Percentiles rank a stretch among this genome's conserved stretches.
Conservation (phyloP, 306 rosid genomes). For the Senna siamea region DNA sequence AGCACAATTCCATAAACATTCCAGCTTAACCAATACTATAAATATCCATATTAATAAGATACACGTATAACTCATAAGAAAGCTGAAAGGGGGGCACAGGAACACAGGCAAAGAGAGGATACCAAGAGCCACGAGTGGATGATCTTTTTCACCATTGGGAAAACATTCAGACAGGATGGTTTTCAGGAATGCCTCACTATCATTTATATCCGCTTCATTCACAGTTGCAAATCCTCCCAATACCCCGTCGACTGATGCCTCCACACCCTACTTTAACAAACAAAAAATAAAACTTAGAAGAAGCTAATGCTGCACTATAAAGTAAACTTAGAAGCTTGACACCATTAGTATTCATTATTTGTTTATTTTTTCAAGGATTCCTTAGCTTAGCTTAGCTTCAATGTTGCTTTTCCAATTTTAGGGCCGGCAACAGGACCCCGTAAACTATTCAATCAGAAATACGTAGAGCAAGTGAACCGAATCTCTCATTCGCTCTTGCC, state of each 20-base stretch:
- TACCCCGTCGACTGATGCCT: slow-evolving; percentile 87
- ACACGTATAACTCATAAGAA: background rate
- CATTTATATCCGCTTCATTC: slow-evolving; percentile 67
- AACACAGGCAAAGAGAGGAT: slow-evolving; percentile 18
- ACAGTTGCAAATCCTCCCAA: slow-evolving; percentile 83
- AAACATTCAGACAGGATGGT: slow-evolving; percentile 63
- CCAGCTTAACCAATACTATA: slow-evolving; percentile 7
- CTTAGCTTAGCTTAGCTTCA: background rate
- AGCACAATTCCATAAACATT: background rate
- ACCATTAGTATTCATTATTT: background rate
- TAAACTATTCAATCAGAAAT: background rate
- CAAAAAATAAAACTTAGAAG: slow-evolving; percentile 14
- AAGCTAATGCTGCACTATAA: slow-evolving; percentile 8
- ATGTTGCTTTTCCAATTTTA: no score
- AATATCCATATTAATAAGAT: background rate
- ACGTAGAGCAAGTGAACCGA: background rate
- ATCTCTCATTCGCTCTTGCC: background rate
- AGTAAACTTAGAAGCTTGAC: background rate
- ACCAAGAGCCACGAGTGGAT: slow-evolving; percentile 86
- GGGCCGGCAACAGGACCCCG: background rate
- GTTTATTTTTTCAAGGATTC: background rate
- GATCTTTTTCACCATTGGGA: slow-evolving; percentile 44
- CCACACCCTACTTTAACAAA: slow-evolving; percentile 62
- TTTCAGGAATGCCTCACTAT: slow-evolving; percentile 81
- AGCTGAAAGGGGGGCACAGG: background rate